Conservation (phyloP, 129 eudicot genomes). For the Saposhnikovia divaricata region DNA sequence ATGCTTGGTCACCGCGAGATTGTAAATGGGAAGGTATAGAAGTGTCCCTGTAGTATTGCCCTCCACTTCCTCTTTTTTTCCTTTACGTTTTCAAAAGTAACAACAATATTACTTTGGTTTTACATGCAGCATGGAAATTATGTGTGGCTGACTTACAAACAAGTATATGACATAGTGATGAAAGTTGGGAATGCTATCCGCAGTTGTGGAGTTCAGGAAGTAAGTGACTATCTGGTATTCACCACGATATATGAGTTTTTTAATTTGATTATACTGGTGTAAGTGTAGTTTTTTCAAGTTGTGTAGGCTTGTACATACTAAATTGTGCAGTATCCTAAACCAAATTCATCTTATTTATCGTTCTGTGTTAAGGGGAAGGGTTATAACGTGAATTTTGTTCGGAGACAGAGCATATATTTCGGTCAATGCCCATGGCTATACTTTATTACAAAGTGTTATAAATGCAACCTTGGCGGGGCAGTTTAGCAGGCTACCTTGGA, state of each 20-base stretch:
- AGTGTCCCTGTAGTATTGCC: background rate
- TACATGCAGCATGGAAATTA: conserved; percentile 66
- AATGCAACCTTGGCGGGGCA: background rate
- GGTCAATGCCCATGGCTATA: background rate
- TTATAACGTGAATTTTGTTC: background rate
- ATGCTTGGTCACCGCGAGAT: conserved; percentile 59
- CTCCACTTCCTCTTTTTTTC: background rate
- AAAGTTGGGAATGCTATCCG: conserved; percentile 70
- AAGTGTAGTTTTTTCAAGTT: background rate
- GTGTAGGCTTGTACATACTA: background rate
- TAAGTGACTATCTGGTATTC: conserved; percentile 30
- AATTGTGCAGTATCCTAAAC: background rate
- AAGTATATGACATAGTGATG: conserved; percentile 67
- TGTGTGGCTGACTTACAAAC: conserved; percentile 76
- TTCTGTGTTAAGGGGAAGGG: background rate
- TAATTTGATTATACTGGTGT: background rate
- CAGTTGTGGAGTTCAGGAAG: conserved; percentile 64
- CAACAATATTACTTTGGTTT: background rate
- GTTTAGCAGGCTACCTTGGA: background rate
- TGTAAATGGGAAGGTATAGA: conserved; percentile 46
- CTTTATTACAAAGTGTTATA: background rate
- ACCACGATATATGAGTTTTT: too few relatives aligned
- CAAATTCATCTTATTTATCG: background rate
- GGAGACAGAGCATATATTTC: background rate
- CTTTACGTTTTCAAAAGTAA: background rate